Base-by-base conservation (phyloP, 192 early-diverging fungal species). In the Rhizophagus prolifer region DNA sequence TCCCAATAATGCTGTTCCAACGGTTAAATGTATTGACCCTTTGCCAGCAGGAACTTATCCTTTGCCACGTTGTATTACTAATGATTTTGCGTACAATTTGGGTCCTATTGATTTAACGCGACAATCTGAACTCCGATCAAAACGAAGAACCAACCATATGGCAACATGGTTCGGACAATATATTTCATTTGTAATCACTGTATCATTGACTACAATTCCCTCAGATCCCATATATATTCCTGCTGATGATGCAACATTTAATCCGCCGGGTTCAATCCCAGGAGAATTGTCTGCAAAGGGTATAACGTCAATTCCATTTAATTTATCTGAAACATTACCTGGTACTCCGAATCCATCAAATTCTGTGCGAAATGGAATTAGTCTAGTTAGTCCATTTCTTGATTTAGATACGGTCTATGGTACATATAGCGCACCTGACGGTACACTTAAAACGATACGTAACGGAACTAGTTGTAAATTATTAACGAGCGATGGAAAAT, bases 321-420 rank as follows among this genome's bases (percentile, higher is more conserved):
- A 54, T 16, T 5, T 54, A 16, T 16, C 47, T 13, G 16, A 54
- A 19, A 19, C 16, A 54, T 54, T 54, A 12, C 41, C 41, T 1
- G 41, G 41, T 58, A 25, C 47, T 70, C 44, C 46, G 14, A 7
- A 28, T 9, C n/a, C 26, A 16, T 26, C 19, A 6, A 58, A 36
- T 77, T 21, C 77, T 23, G 34, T 38, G n/a, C 38, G 21, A 47
- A 67, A 36, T 23, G 70, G 70, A 58, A 3, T 30, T 23, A 72
- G 25, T 23, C 25, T n/a, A 26, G 69, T 70, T 3, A 30, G 25
- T 9, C 44, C 47, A 2, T 54, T 70, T 23, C 69, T 70, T 70
- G 69, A 70, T 26, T 26, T 70, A 25, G 46, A 70, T 54, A 25
- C 13, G n/a, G n/a, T 70, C 6, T 70, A 70, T 44, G 69, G 69